Percentiles rank a stretch among this genome's conserved stretches.
phyloP scores from a whole-genome alignment of 495 filamentous ascomycete genomes.

The Mytilinidion resinicola region DNA sequence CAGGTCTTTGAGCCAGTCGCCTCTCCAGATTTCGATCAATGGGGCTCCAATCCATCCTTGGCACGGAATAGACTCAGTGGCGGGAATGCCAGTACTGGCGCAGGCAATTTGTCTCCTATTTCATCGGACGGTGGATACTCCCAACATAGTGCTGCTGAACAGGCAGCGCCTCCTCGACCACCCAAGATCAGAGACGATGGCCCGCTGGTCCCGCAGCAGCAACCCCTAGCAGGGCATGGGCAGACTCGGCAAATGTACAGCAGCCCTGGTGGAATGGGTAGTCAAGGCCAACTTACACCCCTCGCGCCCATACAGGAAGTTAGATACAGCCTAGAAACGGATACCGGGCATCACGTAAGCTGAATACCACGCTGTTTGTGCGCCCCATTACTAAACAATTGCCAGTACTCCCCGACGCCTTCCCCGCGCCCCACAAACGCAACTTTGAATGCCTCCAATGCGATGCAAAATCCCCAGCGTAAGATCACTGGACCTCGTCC shows the following conservation, averaged over 20 bases:
- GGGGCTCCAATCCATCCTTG: slow-evolving; percentile 45
- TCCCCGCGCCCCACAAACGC: slow-evolving; percentile 20
- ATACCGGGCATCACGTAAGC: slow-evolving; percentile 30
- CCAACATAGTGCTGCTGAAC: slow-evolving; percentile 22
- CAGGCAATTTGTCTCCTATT: slow-evolving; percentile 24
- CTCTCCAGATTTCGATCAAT: slow-evolving; percentile 69
- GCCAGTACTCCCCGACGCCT: slow-evolving; percentile 24
- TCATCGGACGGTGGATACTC: slow-evolving; percentile 22
- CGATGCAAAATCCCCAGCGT: slow-evolving; percentile 27
- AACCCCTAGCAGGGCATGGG: slow-evolving; percentile 25
- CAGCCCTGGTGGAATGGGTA: slow-evolving; percentile 22
- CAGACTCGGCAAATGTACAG: slow-evolving; percentile 23
- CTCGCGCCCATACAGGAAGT: slow-evolving; percentile 37
- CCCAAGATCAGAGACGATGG: slow-evolving; percentile 31
- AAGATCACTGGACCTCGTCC: slow-evolving; percentile 39
- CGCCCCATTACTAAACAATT: neutral
- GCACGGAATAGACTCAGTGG: slow-evolving; percentile 35
- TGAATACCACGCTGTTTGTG: neutral
- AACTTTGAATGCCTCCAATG: slow-evolving; percentile 11
- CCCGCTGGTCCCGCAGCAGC: slow-evolving; percentile 31
- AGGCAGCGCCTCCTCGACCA: slow-evolving; percentile 24
- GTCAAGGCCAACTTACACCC: slow-evolving; percentile 24
- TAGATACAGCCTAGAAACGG: slow-evolving; percentile 34
- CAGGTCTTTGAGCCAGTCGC: slow-evolving; percentile 51
- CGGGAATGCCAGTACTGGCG: slow-evolving; percentile 21